A percentile compares a stretch with the other conserved stretches of the same genome.
phyloP scores from a whole-genome alignment of 1,284 basidiomycete genomes.

The Sporisorium sorghi region DNA sequence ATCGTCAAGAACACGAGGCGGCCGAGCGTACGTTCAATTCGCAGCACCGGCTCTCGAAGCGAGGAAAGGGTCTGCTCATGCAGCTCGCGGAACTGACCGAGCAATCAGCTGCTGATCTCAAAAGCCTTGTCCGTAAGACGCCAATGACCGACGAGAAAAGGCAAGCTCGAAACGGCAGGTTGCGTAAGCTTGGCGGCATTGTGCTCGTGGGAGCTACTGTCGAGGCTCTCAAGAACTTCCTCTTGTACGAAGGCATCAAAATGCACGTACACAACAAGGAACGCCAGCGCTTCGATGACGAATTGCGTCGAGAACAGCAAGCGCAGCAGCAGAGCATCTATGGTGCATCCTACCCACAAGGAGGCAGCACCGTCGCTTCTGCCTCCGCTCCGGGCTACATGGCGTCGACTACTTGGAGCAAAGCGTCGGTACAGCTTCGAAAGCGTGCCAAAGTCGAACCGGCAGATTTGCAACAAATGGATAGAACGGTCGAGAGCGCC shows the following conservation, averaged over 20 bases:
- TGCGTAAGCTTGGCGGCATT: not conserved
- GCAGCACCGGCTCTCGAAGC: not conserved
- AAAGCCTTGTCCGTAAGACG: constrained; percentile 5
- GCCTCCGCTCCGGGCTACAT: too few species aligned
- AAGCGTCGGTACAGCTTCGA: too few species aligned
- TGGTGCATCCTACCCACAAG: too few species aligned
- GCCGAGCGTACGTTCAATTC: not conserved
- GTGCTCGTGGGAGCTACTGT: not conserved
- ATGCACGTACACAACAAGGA: not conserved
- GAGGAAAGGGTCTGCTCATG: too few species aligned
- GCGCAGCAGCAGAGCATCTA: not conserved
- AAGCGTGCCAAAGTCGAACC: too few species aligned
- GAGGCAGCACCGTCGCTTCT: too few species aligned
- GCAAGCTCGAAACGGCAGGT: constrained; percentile 5
- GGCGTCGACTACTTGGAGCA: too few species aligned
- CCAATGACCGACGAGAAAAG: constrained; percentile 3
- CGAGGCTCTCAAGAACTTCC: not conserved
- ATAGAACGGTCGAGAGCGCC: too few species aligned
- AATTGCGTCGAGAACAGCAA: constrained; percentile 10
- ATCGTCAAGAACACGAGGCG: not conserved
- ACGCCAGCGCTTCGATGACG: not conserved
- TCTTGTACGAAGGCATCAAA: constrained; percentile 1
- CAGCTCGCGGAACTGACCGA: too few species aligned
- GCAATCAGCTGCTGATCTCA: too few species aligned
- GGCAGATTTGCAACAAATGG: too few species aligned